These are phyloP conservation scores for Phytophthora litchii DNA, from an alignment of 352 stramenopile genomes.

Conservation along the genomic window DNA sequence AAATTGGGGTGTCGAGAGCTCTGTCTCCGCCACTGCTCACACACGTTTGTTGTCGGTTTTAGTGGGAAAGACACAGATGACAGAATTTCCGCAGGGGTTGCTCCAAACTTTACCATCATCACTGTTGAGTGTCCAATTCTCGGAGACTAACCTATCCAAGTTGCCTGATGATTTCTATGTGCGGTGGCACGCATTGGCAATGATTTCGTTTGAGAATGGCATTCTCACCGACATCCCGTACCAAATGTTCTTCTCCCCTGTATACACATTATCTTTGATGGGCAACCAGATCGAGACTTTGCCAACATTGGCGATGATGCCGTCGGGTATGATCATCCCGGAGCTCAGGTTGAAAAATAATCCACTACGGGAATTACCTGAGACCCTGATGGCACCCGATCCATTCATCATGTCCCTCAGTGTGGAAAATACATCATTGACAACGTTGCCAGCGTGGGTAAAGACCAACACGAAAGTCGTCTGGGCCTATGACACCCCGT, in stretches of 20 bases:
- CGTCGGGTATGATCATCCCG: slow-evolving; percentile 25
- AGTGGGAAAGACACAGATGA: slow-evolving; percentile 17
- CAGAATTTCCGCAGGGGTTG: slow-evolving; percentile 15
- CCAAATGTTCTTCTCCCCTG: slow-evolving; percentile 21
- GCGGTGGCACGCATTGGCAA: slow-evolving; percentile 10
- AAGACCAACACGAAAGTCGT: slow-evolving; percentile 28
- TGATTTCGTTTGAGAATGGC: slow-evolving; percentile 24
- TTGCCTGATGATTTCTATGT: slow-evolving; percentile 17
- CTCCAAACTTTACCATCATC: slow-evolving; percentile 17
- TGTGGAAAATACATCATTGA: slow-evolving; percentile 18
- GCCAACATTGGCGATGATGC: slow-evolving; percentile 25
- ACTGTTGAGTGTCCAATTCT: slow-evolving; percentile 25
- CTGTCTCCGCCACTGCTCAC: slow-evolving; percentile 19
- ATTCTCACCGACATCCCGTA: slow-evolving; percentile 23
- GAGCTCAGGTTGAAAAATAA: slow-evolving; percentile 22
- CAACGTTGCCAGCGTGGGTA: slow-evolving; percentile 17
- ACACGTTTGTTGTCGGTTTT: slow-evolving; percentile 14
- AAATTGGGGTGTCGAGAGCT: slow-evolving; percentile 15
- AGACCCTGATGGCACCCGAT: slow-evolving; percentile 11
- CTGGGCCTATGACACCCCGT: slow-evolving; percentile 15
- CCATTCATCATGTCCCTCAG: slow-evolving; percentile 26
- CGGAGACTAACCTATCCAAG: slow-evolving; percentile 15
- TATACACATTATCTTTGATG: slow-evolving; percentile 17
- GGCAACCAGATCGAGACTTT: slow-evolving; percentile 20
- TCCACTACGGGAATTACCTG: slow-evolving; percentile 19